Evolutionary conservation across 768 basidiomycete species (phyloP).

Genomic region (Suillus weaverae): DNA sequence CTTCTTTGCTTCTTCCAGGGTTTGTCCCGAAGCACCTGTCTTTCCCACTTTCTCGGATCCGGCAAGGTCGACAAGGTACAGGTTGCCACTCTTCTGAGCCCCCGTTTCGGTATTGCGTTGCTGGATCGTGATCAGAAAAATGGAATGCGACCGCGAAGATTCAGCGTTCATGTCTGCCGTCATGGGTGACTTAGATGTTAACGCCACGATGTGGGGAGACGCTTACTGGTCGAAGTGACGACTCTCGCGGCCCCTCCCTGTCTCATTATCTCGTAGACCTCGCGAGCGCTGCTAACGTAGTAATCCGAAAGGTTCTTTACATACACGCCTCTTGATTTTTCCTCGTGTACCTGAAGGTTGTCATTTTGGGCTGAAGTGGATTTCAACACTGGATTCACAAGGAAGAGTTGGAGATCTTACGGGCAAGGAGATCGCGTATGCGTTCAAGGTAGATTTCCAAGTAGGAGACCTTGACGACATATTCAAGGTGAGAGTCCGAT

Average conservation of each 20-base stretch:
- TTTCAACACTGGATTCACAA: neutral
- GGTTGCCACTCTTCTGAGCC: constrained; percentile 92
- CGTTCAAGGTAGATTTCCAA: constrained; percentile 99
- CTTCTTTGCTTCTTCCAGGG: constrained; percentile 99
- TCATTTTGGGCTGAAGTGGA: constrained; percentile 81
- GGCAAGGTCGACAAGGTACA: constrained; percentile 97
- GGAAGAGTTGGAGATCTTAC: constrained; percentile 48
- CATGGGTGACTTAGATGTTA: constrained; percentile 8
- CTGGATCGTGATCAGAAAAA: constrained; percentile 96
- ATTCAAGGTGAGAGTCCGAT: constrained; percentile 93
- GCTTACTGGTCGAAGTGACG: constrained; percentile 91
- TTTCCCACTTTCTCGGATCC: constrained; percentile 99
- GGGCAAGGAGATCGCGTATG: constrained; percentile 91
- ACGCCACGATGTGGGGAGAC: neutral
- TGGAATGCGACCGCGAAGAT: constrained; percentile 97
- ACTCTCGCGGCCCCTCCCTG: constrained; percentile 91
- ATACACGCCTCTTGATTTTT: constrained; percentile 96
- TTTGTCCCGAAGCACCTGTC: constrained; percentile 98
- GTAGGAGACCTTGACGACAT: constrained; percentile 98
- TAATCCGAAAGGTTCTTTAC: constrained; percentile 97
- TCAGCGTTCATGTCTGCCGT: constrained; percentile 97
- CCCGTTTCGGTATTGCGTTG: constrained; percentile 96
- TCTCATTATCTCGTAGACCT: constrained; percentile 99
- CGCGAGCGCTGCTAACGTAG: constrained; percentile 92
- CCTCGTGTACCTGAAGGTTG: constrained; percentile 97